phyloP scores from a whole-genome alignment of 1,284 basidiomycete species.

The Boletus sp. region DNA sequence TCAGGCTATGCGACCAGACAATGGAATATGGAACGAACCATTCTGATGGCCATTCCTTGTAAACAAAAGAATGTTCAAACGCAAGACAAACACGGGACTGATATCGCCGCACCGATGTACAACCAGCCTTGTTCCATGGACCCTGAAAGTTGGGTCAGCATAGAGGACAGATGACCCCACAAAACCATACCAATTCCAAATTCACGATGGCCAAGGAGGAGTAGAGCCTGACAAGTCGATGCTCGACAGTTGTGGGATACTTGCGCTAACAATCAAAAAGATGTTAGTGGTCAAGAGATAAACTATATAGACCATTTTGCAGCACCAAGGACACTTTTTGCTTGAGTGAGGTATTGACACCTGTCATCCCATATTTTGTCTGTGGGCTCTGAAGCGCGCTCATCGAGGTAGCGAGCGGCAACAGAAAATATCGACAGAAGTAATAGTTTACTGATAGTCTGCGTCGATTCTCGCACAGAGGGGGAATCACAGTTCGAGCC shows the following conservation, averaged over 20 bases:
- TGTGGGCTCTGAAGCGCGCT: conserved; percentile 41
- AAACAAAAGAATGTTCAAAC: conserved; percentile 4
- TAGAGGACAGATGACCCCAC: background rate
- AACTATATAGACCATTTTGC: conserved; percentile 16
- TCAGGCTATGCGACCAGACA: conserved; percentile 1
- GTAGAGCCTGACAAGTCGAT: conserved; percentile 71
- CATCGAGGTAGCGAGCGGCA: conserved; percentile 64
- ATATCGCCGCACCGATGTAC: conserved; percentile 55
- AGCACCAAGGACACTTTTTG: conserved; percentile 64
- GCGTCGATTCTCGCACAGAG: conserved; percentile 47
- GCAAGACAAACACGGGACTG: background rate
- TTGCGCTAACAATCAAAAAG: conserved; percentile 43
- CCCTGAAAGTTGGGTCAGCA: conserved; percentile 33
- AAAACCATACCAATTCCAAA: conserved; percentile 63
- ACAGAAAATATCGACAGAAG: conserved; percentile 77
- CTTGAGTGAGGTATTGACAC: conserved; percentile 61
- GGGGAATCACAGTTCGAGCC: conserved; percentile 15
- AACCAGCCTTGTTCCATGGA: conserved; percentile 82
- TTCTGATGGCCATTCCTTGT: conserved; percentile 70
- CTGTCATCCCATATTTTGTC: conserved; percentile 73
- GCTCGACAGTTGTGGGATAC: conserved; percentile 63
- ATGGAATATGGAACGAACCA: conserved; percentile 43
- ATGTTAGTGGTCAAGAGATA: conserved; percentile 6
- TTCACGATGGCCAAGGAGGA: conserved; percentile 77
- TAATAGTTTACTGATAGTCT: conserved; percentile 65